Evolutionary conservation across 108 stramenopile species (phyloP).

Genomic region (Skeletonema marinoi): DNA sequence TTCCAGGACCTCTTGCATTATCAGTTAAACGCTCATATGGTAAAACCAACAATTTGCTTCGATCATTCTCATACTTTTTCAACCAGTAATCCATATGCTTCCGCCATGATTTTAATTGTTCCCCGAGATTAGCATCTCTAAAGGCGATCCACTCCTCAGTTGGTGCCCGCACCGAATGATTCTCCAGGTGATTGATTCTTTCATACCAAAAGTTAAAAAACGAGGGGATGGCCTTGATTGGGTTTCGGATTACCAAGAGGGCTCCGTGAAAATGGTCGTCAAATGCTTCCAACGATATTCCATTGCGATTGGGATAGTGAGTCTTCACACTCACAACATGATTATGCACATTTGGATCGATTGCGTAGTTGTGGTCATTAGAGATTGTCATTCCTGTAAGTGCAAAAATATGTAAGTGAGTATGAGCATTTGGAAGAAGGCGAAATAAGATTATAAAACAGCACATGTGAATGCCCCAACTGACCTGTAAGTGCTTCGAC

Average conservation of each 20-base stretch:
- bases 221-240: slow-evolving; percentile 39
- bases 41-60: slow-evolving; percentile 14
- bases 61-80: slow-evolving; percentile 12
- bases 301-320: slow-evolving; percentile 35
- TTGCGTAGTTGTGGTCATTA: slow-evolving; percentile 25
- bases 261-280: slow-evolving; percentile 19
- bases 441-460: too few species aligned
- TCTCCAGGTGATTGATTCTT: slow-evolving; percentile 11
- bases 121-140: slow-evolving; percentile 30
- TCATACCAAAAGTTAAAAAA: slow-evolving; percentile 47
- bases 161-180: slow-evolving; percentile 31
- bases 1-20: background rate
- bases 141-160: slow-evolving; percentile 38
- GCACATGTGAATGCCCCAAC: too few species aligned
- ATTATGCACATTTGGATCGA: slow-evolving; percentile 18
- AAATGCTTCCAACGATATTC: background rate
- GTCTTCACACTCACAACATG: slow-evolving; percentile 40
- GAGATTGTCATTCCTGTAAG: slow-evolving; percentile 32
- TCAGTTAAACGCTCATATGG: slow-evolving; percentile 25
- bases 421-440: too few species aligned
- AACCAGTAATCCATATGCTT: slow-evolving; percentile 42
- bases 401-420: background rate
- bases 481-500: background rate
- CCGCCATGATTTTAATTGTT: slow-evolving; percentile 24
- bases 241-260: slow-evolving; percentile 42